Conservation (phyloP, 768 basidiomycete species). For the Psilocybe sp. region DNA sequence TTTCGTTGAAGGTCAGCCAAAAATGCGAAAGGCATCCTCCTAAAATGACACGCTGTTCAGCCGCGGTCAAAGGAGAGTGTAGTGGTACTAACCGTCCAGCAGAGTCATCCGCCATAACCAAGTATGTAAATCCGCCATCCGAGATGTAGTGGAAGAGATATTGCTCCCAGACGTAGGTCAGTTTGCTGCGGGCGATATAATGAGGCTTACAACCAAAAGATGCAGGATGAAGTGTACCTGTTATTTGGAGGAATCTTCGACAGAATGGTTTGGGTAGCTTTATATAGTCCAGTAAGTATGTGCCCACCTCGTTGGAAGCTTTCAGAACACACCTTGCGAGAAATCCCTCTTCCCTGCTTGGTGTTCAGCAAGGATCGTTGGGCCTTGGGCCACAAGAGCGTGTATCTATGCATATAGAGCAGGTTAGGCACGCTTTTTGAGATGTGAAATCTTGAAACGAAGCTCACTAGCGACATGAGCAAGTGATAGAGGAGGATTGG, state of each 20-base stretch:
- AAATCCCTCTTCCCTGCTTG: conserved; percentile 80
- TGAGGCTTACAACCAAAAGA: background rate
- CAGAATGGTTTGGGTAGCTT: conserved; percentile 85
- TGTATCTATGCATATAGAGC: conserved; percentile 54
- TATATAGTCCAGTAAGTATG: background rate
- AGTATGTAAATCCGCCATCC: conserved; percentile 80
- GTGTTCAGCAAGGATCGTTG: conserved; percentile 85
- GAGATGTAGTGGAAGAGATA: conserved; percentile 94
- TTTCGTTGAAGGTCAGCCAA: conserved; percentile 81
- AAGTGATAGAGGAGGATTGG: no score
- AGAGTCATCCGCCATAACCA: conserved; percentile 94
- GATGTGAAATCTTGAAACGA: background rate
- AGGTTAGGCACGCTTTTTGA: no score
- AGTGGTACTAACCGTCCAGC: conserved; percentile 67
- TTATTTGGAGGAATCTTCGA: conserved; percentile 94
- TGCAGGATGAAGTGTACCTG: conserved; percentile 33
- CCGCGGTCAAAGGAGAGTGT: background rate
- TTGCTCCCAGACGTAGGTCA: conserved; percentile 89
- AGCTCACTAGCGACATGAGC: no score
- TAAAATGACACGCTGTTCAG: conserved; percentile 23
- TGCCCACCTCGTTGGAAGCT: background rate
- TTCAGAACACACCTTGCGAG: conserved; percentile 65
- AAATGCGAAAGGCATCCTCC: conserved; percentile 93
- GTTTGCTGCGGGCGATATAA: conserved; percentile 48
- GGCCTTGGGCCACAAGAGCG: conserved; percentile 75